Evolutionary conservation across 2,329 filamentous ascomycete genomes (phyloP).

Genomic region (Ceratocystis cacaofunesta): DNA sequence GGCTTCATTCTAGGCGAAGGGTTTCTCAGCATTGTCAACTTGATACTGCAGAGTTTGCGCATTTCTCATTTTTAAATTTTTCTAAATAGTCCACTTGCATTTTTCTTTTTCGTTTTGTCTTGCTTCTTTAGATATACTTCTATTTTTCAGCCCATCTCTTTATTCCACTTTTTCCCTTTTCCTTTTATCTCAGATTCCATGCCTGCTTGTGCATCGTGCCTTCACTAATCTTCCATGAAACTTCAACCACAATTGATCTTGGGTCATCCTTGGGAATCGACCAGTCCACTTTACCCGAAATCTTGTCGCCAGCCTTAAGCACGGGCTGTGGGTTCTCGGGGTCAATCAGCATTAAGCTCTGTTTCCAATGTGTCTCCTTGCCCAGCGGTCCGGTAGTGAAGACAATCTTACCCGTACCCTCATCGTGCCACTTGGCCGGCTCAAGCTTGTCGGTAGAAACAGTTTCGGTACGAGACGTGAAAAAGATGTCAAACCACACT

Average conservation of each 20-base stretch:
- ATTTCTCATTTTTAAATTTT: conserved; percentile 53
- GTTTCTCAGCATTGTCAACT: conserved; percentile 78
- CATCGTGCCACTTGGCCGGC: conserved; percentile 46
- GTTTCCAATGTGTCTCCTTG: conserved; percentile 79
- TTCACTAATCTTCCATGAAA: conserved; percentile 43
- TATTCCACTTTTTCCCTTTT: not conserved
- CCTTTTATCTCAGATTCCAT: conserved; percentile 30
- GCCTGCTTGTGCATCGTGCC: conserved; percentile 31
- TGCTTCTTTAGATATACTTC: not conserved
- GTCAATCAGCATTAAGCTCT: conserved; percentile 60
- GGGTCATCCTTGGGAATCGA: conserved; percentile 53
- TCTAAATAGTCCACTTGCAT: not conserved
- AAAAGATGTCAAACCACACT: conserved; percentile 92
- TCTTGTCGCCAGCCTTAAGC: conserved; percentile 38
- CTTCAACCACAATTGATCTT: conserved; percentile 49
- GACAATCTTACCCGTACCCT: conserved; percentile 48
- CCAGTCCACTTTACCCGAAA: conserved; percentile 57
- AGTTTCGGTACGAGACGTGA: conserved; percentile 44
- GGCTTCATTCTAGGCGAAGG: conserved; percentile 89
- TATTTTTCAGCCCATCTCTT: not conserved
- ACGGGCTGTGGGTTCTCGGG: conserved; percentile 33
- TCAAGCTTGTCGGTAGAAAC: conserved; percentile 36
- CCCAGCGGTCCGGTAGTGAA: conserved; percentile 76
- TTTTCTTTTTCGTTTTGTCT: not conserved
- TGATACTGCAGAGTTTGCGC: conserved; percentile 60